Base-by-base conservation (phyloP, 768 basidiomycete genomes). In the Dioszegia crocea region DNA sequence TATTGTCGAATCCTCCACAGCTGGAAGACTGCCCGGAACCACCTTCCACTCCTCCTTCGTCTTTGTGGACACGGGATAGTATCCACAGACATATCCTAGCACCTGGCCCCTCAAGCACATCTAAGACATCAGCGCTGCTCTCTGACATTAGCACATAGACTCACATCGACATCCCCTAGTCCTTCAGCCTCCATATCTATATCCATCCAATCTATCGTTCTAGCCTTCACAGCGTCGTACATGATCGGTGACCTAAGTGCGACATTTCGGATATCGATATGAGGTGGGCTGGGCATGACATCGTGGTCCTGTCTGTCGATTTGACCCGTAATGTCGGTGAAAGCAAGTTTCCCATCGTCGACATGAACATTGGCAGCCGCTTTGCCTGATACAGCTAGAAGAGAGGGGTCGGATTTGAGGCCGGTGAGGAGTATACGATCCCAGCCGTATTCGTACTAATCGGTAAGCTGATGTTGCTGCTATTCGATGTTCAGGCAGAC, bases 371-470 rank as follows among this genome's bases (percentile, higher is more conserved):
- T 57, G 12, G 40, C 44, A 14, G 56, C 56, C 10, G 45, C 56
- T 57, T 24, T 6, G 24, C 56, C 56, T 14, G 56, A 57, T 14
- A 57, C 46, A 1, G 56, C 56, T 2, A 57, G 31, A 4, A 57
- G 46, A 11, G 39, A 43, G 2, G 39, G 27, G 19, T 47, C 44
- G 8, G 56, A 47, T 45, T 57, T 57, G 21, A 57, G 30, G 3
- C 45, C 56, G 3, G 39, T 57, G 8, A 57, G 36, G 23, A 57
- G 45, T 17, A 57, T 47, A 2, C 56, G 12, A 24, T 57, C 56
- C 56, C 56, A 57, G 10, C 56, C 56, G 56, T 38, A 57, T 48
- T 57, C 56, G 24, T 36, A 16, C 56, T 56, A 11, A 14, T 14
- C 3, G 10, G 26, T 53, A 6, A 56, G 41, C 24, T 55, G n/a